Evolutionary conservation across 306 rosid genomes (phyloP), one percentile per base, ranked within the genome.

Genomic region (Myrica gale): DNA sequence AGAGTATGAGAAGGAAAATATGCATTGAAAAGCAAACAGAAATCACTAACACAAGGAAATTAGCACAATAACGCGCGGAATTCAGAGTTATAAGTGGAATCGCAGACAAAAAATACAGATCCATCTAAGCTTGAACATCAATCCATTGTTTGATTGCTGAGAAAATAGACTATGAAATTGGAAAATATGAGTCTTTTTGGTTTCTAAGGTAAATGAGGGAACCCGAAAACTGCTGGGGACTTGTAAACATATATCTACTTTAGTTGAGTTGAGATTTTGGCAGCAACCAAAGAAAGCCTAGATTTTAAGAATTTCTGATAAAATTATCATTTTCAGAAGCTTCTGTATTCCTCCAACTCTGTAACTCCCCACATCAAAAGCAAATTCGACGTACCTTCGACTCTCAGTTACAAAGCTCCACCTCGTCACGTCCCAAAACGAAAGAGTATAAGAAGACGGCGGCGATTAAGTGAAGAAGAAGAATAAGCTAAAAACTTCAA

Each of bases 331-430:
- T 58, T 51, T 13, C 45, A 51, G 81, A 73, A 72, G 55, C 26
- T 76, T 76, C 60, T 43, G 82, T 53, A 54, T 61, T 61, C 45
- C 39, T 19, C 45, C 1, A 58, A 45, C 63, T 70, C 19, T 6
- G 48, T 77, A 63, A 48, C 67, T 23, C 26, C 3, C 37, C 6
- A 11, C n/a, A 77, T 73, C 68, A 76, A 72, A 78, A 19, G 11
- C n/a, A 73, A 85, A 82, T 71, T 77, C 20, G 5, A 78, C 96
- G 50, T 89, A 92, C 90, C 96, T 87, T 63, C 42, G 11, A 60
- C 73, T 69, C 42, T 21, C 48, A 74, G 6, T 48, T 61, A 23
- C 68, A 76, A 13, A 72, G 60, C 80, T 19, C 78, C 46, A 63
- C 51, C 81, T 76, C 74, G 66, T 15, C 61, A 46, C 50, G 63